Conservation (phyloP, 805 yeast species). For the Suhomyces tanzawaensis region DNA sequence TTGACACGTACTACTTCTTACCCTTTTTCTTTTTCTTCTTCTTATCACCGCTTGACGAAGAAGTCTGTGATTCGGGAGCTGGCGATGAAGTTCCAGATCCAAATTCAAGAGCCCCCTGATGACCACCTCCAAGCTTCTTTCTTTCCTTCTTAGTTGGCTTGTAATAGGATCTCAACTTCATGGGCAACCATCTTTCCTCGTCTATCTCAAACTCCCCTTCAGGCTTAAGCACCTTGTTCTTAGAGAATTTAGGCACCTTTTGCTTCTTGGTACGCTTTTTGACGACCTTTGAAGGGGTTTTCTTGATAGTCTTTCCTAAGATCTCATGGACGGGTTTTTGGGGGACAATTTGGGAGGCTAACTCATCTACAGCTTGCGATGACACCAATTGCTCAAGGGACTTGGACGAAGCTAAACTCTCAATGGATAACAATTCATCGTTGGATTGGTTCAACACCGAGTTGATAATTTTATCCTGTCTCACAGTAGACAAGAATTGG, state of each 20-base stretch:
- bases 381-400: slow-evolving; percentile 30
- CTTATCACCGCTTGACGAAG: slow-evolving; percentile 4
- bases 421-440: slow-evolving; percentile 18
- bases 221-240: slow-evolving; percentile 27
- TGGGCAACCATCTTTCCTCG: slow-evolving; percentile 86
- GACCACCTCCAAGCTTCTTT: slow-evolving; percentile 13
- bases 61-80: slow-evolving; percentile 5
- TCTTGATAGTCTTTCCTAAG: slow-evolving; percentile 7
- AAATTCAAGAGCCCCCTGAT: slow-evolving; percentile 15
- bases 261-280: slow-evolving; percentile 23
- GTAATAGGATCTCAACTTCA: slow-evolving; percentile 80
- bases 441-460: slow-evolving; percentile 18
- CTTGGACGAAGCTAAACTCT: slow-evolving; percentile 15
- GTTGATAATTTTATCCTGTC: slow-evolving; percentile 14
- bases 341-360: not conserved
- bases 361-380: not conserved
- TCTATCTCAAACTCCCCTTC: slow-evolving; percentile 31
- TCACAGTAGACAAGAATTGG: not conserved
- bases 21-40: slow-evolving; percentile 17
- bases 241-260: slow-evolving; percentile 27
- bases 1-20: slow-evolving; percentile 11
- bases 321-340: not conserved
- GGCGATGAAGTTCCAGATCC: slow-evolving; percentile 2
- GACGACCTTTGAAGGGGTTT: not conserved
- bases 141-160: slow-evolving; percentile 70